Evolutionary conservation across 306 rosid species (phyloP), one percentile per base, ranked within the genome.

Genomic region (Elaeagnus macrophylla): DNA sequence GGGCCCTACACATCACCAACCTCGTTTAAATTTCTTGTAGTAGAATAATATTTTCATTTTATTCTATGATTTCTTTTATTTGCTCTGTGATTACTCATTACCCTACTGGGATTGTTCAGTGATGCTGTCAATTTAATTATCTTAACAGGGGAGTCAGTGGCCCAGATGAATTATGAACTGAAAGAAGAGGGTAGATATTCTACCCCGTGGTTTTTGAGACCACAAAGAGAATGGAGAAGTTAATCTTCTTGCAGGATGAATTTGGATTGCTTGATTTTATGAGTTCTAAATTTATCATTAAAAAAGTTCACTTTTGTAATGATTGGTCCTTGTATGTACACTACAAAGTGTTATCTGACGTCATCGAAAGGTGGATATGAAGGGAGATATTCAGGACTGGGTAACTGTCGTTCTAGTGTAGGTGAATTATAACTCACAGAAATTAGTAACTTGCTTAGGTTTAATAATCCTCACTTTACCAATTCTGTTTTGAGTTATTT

Each of bases 181-280:
- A 67, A 82, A 62, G 78, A 56, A 48, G 78, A 71, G 66, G n/a
- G n/a, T n/a, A n/a, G 77, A 63, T 73, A 51, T 69, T 59, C 61
- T 56, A 10, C 77, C 60, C 57, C 48, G 57, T 40, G 54, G 68
- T 41, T 55, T 53, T 39, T 39, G 36, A 54, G 56, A 54, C 45
- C 70, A 35, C 56, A 51, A 68, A 66, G 80, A 57, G 54, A 74
- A 61, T 44, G 72, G n/a, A n/a, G n/a, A n/a, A n/a, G n/a, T n/a
- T n/a, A n/a, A n/a, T n/a, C n/a, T n/a, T n/a, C n/a, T n/a, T n/a
- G n/a, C n/a, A n/a, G 54, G 66, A 69, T 43, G 53, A 61, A 52
- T 69, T 48, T 32, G 51, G 19, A 37, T 9, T 6, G 19, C 54
- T 46, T 45, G 45, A 41, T 49, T 51, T 8, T 19, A 44, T 51